Percentiles rank a stretch among this genome's conserved stretches.
phyloP scores from a whole-genome alignment of 208 protist genomes.

The Leishmania gerbilli region DNA sequence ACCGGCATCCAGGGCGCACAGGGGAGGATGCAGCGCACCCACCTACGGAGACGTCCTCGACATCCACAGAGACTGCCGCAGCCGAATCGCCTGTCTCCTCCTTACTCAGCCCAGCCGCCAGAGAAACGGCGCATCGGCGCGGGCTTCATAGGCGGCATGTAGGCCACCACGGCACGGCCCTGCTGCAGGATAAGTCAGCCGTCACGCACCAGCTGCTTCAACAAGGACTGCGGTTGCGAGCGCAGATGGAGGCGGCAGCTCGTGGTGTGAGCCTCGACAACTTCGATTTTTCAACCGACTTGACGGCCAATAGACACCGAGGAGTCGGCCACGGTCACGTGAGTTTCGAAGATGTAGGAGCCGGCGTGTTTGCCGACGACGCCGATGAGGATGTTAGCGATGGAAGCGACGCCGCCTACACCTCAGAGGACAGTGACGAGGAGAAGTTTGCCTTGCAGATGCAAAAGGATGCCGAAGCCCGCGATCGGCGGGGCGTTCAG shows the following conservation, averaged over 20 bases:
- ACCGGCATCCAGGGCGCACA: slow-evolving; percentile 13
- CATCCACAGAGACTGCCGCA: slow-evolving; percentile 6
- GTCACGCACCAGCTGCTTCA: slow-evolving; percentile 42
- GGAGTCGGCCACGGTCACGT: not conserved
- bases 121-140: not conserved
- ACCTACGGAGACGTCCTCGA: not conserved
- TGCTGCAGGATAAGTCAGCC: slow-evolving; percentile 12
- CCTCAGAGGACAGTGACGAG: slow-evolving; percentile 52
- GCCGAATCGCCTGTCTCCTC: slow-evolving; percentile 2
- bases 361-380: not conserved
- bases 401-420: slow-evolving; percentile 26
- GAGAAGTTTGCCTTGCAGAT: slow-evolving; percentile 49
- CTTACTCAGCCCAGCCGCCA: not conserved
- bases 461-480: slow-evolving; percentile 30
- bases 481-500: slow-evolving; percentile 15
- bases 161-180: not conserved
- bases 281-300: not conserved
- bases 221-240: slow-evolving; percentile 40
- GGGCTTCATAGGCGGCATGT: not conserved
- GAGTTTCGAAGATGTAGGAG: slow-evolving; percentile 1
- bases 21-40: not conserved
- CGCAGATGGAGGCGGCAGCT: slow-evolving; percentile 49
- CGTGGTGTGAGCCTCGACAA: slow-evolving; percentile 3
- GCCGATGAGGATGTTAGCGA: slow-evolving; percentile 4
- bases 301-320: not conserved